Conservation (phyloP, 108 stramenopile genomes). For the Stephanodiscus minutulus region DNA sequence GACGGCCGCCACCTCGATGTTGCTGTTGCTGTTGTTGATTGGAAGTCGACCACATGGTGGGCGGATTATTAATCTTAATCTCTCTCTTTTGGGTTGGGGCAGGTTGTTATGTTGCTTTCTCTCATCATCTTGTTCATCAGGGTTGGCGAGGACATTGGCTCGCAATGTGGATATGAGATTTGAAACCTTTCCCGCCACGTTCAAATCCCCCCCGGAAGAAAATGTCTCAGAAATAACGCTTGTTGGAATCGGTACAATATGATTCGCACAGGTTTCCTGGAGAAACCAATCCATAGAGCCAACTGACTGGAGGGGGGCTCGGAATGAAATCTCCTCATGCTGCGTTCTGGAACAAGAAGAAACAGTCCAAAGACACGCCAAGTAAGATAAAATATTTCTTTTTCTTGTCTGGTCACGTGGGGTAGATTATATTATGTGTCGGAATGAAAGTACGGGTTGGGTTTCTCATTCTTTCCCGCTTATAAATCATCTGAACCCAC, state of each 20-base stretch:
- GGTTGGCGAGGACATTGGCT: background rate
- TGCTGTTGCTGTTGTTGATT: slow-evolving; percentile 4
- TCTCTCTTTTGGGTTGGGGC: background rate
- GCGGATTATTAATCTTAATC: background rate
- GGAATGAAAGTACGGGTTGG: too few species aligned
- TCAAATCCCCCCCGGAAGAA: background rate
- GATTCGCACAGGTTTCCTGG: background rate
- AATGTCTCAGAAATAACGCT: background rate
- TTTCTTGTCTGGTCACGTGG: too few species aligned
- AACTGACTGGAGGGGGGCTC: too few species aligned
- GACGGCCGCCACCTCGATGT: slow-evolving; percentile 19
- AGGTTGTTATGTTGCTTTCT: too few species aligned
- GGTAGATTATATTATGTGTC: too few species aligned
- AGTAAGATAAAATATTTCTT: too few species aligned
- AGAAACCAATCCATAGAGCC: background rate
- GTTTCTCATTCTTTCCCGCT: too few species aligned
- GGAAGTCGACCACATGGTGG: slow-evolving; percentile 10
- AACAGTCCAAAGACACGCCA: too few species aligned
- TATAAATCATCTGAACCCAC: too few species aligned
- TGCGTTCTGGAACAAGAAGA: too few species aligned
- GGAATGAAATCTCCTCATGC: too few species aligned
- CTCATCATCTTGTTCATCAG: too few species aligned
- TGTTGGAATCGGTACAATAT: background rate
- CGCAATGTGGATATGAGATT: background rate
- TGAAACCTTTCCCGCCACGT: background rate